These are phyloP conservation scores for Aciculosporium take DNA, from an alignment of 2,329 filamentous ascomycete species.

Conservation along the genomic window DNA sequence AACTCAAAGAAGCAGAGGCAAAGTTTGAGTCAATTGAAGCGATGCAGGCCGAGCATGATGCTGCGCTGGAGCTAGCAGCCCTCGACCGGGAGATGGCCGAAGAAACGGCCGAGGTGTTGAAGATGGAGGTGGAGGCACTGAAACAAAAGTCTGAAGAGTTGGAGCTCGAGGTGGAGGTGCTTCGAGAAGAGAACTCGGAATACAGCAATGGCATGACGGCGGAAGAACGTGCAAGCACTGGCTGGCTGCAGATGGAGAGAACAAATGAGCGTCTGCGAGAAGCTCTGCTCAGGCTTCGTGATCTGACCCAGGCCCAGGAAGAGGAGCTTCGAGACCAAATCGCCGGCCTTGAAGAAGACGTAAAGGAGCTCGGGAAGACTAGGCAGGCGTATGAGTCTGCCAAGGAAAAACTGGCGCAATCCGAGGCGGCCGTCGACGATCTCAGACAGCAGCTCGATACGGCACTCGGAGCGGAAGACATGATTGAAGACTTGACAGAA, in stretches of 20 bases:
- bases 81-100: slow-evolving; percentile 94
- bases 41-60: slow-evolving; percentile 68
- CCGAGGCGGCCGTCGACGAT: slow-evolving; percentile 67
- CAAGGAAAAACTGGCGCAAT: slow-evolving; percentile 58
- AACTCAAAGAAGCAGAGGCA: slow-evolving; percentile 61
- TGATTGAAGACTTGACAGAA: slow-evolving; percentile 84
- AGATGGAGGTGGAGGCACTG: slow-evolving; percentile 64
- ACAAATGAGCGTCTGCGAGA: slow-evolving; percentile 80
- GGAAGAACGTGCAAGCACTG: slow-evolving; percentile 73
- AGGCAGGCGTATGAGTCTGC: slow-evolving; percentile 57
- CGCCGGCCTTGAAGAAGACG: slow-evolving; percentile 55
- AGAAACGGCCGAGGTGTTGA: slow-evolving; percentile 71
- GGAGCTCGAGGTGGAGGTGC: slow-evolving; percentile 73
- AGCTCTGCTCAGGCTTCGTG: slow-evolving; percentile 69
- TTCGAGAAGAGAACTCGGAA: slow-evolving; percentile 77
- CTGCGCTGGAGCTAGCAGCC: slow-evolving; percentile 70
- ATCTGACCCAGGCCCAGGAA: slow-evolving; percentile 77
- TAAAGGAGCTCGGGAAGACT: slow-evolving; percentile 50
- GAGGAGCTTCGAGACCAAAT: slow-evolving; percentile 64
- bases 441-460: slow-evolving; percentile 83
- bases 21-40: slow-evolving; percentile 54
- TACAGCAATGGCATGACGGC: slow-evolving; percentile 71
- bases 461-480: slow-evolving; percentile 75
- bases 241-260: slow-evolving; percentile 83
- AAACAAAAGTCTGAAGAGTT: slow-evolving; percentile 70